Conservation (phyloP, 2,329 filamentous ascomycete species). For the Orbilia oligospora region DNA sequence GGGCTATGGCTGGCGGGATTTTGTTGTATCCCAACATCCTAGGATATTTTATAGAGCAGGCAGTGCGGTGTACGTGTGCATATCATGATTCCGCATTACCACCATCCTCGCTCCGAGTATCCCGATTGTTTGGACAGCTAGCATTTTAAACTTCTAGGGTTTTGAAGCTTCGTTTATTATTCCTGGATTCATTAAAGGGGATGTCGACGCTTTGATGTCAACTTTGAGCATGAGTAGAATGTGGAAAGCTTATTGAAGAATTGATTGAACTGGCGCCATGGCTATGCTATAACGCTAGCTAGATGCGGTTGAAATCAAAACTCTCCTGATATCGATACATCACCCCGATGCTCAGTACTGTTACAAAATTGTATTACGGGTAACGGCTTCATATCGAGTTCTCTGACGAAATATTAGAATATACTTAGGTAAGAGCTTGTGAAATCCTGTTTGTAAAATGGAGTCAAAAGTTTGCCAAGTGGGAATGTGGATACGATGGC, state of each 20-base stretch:
- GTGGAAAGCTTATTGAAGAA: conserved; percentile 12
- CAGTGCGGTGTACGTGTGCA: neutral
- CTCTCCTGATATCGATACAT: neutral
- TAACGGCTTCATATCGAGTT: neutral
- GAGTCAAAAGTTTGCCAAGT: neutral
- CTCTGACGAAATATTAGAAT: neutral
- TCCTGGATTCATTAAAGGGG: neutral
- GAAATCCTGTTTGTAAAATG: neutral
- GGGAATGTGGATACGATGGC: neutral
- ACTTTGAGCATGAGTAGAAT: neutral
- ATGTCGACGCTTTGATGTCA: neutral
- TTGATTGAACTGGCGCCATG: neutral
- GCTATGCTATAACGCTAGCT: neutral
- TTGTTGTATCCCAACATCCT: neutral
- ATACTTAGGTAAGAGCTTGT: neutral
- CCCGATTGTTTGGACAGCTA: neutral
- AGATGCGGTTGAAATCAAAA: neutral
- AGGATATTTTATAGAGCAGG: conserved; percentile 17
- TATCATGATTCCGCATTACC: conserved; percentile 11
- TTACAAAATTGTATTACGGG: neutral
- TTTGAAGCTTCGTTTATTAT: conserved; percentile 21
- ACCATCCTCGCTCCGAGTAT: neutral
- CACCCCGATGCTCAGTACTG: too few relatives aligned
- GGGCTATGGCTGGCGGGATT: neutral
- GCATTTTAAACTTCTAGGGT: neutral